phyloP scores from a whole-genome alignment of 2,329 filamentous ascomycete species.

The Microcyclospora pomicola region DNA sequence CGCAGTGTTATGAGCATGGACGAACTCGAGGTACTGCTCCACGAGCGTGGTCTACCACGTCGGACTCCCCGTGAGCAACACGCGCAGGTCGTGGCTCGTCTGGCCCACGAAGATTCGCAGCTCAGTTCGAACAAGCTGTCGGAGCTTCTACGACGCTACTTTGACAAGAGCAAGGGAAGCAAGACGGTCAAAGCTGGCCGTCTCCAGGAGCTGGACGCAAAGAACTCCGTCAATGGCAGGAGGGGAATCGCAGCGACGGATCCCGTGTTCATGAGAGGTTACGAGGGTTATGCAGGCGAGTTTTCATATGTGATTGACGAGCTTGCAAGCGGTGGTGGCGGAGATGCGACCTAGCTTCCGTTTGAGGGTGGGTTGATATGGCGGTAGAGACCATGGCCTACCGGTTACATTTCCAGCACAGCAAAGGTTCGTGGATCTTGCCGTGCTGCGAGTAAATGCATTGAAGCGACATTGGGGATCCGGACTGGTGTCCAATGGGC shows the following conservation, averaged over 20 bases:
- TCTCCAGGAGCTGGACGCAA: conserved; percentile 17
- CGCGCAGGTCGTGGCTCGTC: conserved; percentile 16
- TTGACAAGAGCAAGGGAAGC: conserved; percentile 9
- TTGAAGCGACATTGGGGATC: too few relatives aligned
- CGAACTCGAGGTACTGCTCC: conserved; percentile 16
- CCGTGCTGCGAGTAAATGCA: too few relatives aligned
- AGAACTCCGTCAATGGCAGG: conserved; percentile 5
- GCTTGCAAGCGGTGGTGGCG: background rate
- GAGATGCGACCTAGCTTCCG: background rate
- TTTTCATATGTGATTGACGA: background rate
- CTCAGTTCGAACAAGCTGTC: conserved; percentile 8
- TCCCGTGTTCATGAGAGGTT: conserved; percentile 10
- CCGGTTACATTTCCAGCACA: too few relatives aligned
- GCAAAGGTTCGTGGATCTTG: too few relatives aligned
- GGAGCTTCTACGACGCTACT: conserved; percentile 6
- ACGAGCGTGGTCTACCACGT: conserved; percentile 11
- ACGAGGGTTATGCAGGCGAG: conserved; percentile 12
- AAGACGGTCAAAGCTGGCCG: conserved; percentile 13
- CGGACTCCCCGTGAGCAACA: conserved; percentile 12
- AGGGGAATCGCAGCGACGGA: conserved; percentile 7
- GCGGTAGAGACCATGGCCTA: too few relatives aligned
- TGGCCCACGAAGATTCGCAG: conserved; percentile 10
- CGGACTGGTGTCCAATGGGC: too few relatives aligned
- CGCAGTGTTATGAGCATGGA: conserved; percentile 14
- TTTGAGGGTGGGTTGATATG: too few relatives aligned